Evolutionary conservation across 768 basidiomycete species (phyloP).

Genomic region (Hygrophorus russula): DNA sequence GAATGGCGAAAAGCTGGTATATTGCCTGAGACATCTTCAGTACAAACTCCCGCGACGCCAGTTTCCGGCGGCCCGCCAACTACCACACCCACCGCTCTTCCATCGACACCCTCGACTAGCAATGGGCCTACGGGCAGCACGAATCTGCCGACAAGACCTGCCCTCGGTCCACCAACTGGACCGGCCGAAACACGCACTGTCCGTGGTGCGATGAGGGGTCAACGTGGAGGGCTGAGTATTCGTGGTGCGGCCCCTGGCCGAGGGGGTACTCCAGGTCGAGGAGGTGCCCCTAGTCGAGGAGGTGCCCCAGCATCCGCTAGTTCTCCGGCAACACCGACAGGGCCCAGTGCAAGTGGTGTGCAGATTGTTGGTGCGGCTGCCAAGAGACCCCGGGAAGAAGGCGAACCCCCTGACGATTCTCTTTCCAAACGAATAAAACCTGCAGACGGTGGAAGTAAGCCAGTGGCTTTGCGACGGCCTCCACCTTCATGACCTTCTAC

Average conservation of each 20-base stretch:
- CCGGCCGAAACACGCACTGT: constrained; percentile 6
- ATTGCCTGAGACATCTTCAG: constrained; percentile 23
- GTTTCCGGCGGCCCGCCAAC: constrained; percentile 6
- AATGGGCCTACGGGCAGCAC: background rate
- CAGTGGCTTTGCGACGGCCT: constrained; percentile 4
- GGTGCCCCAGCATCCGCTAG: constrained; percentile 14
- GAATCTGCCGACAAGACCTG: constrained; percentile 11
- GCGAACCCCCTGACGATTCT: constrained; percentile 37
- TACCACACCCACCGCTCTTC: constrained; percentile 11
- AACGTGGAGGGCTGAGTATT: constrained; percentile 15
- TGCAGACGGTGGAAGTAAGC: constrained; percentile 20
- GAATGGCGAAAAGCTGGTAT: constrained; percentile 43
- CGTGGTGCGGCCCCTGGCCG: constrained; percentile 29
- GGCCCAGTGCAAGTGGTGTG: constrained; percentile 27
- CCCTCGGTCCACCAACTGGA: constrained; percentile 7
- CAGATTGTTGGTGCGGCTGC: constrained; percentile 55
- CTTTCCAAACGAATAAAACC: constrained; percentile 60
- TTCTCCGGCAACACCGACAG: background rate
- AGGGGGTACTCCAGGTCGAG: constrained; percentile 23
- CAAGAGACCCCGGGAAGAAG: constrained; percentile 57
- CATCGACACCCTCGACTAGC: constrained; percentile 5
- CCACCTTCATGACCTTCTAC: constrained; percentile 2
- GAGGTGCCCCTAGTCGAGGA: constrained; percentile 25
- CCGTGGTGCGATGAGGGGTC: constrained; percentile 7
- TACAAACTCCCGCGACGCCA: constrained; percentile 13